Conservation (phyloP, 2,329 filamentous ascomycete genomes). For the Sporothrix pallida region DNA sequence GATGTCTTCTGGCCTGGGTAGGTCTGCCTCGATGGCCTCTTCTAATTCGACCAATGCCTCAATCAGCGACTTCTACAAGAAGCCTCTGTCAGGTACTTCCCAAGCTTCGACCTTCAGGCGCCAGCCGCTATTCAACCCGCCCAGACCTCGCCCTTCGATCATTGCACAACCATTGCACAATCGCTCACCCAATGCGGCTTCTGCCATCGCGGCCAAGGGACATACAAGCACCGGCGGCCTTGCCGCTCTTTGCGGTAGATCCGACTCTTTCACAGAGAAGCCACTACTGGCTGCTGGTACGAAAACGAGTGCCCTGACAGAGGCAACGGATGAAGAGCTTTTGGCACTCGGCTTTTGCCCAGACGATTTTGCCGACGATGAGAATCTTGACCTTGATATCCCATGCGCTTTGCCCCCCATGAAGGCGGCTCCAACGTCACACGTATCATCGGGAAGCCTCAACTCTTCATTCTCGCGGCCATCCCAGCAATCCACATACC, state of each 20-base stretch:
- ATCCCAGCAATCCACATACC: slow-evolving; percentile 63
- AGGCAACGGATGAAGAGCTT: slow-evolving; percentile 26
- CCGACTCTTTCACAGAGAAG: slow-evolving; percentile 55
- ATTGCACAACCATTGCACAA: slow-evolving; percentile 42
- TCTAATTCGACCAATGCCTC: slow-evolving; percentile 55
- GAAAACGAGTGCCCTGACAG: not conserved
- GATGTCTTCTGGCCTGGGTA: slow-evolving; percentile 46
- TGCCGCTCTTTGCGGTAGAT: slow-evolving; percentile 33
- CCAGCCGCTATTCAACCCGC: not conserved
- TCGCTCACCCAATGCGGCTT: slow-evolving; percentile 47
- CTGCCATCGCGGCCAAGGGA: slow-evolving; percentile 13
- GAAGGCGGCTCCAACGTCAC: slow-evolving; percentile 42
- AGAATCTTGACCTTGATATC: slow-evolving; percentile 73
- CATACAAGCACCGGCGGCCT: slow-evolving; percentile 11
- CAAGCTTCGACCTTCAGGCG: slow-evolving; percentile 42
- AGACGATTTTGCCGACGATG: slow-evolving; percentile 86
- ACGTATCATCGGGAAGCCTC: not conserved
- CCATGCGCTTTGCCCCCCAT: slow-evolving; percentile 56
- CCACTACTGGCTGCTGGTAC: slow-evolving; percentile 38
- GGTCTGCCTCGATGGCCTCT: slow-evolving; percentile 55
- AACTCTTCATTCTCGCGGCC: slow-evolving; percentile 68
- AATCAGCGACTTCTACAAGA: slow-evolving; percentile 35
- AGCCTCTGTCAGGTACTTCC: slow-evolving; percentile 38
- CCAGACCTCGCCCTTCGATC: slow-evolving; percentile 31
- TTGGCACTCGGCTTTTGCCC: slow-evolving; percentile 58